Evolutionary conservation across 257 asterid genomes (phyloP).

Genomic region (Linaria vulgaris): DNA sequence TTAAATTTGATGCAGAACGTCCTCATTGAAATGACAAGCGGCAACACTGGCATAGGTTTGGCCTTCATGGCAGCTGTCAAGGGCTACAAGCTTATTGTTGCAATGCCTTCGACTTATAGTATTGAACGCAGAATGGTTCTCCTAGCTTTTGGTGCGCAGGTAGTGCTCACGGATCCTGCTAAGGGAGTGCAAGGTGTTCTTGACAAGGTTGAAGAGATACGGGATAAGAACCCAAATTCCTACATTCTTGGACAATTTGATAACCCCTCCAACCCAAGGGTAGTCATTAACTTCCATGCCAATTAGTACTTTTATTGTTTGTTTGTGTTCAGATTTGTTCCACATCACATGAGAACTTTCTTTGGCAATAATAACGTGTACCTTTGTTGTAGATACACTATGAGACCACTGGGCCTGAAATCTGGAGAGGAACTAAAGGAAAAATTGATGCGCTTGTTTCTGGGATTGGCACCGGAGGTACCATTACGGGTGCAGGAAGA

Average conservation of each 20-base stretch:
- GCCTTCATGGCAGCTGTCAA: constrained; percentile 97
- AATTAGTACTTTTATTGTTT: not conserved
- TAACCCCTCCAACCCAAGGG: constrained; percentile 97
- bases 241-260: constrained; percentile 93
- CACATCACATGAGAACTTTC: not conserved
- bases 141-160: constrained; percentile 90
- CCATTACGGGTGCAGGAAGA: constrained; percentile 57
- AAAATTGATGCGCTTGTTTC: constrained; percentile 60
- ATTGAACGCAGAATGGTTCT: constrained; percentile 86
- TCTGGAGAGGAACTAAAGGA: constrained; percentile 73
- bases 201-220: constrained; percentile 85
- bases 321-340: too few species aligned
- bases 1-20: constrained; percentile 56
- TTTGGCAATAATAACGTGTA: not conserved
- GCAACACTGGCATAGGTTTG: constrained; percentile 94
- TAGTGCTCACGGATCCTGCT: constrained; percentile 86
- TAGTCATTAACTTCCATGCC: constrained; percentile 17
- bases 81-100: constrained; percentile 80
- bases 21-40: constrained; percentile 92
- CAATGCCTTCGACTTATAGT: constrained; percentile 93
- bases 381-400: constrained; percentile 53
- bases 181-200: constrained; percentile 92
- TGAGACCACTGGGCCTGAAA: constrained; percentile 78
- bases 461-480: constrained; percentile 68
- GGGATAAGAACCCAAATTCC: constrained; percentile 76